Base-by-base conservation (phyloP, 768 basidiomycete genomes). In the Macrolepiota fuliginosa region DNA sequence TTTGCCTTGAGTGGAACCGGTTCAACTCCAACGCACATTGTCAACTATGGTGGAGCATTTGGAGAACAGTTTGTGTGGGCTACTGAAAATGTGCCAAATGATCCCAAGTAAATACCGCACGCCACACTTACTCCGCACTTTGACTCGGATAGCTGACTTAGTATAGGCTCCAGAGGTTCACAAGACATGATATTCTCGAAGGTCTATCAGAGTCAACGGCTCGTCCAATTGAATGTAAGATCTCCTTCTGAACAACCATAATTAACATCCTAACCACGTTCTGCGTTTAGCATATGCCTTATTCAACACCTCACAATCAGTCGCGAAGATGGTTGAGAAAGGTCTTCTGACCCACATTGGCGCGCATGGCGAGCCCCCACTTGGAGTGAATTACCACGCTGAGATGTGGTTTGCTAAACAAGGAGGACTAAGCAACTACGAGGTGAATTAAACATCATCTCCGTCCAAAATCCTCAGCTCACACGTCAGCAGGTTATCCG, bases 11-110 rank as follows among this genome's bases (percentile, higher is more conserved):
- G 89, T 67, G 90, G 90, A 3, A 90, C 90, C 12, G 88, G 85
- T 12, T 77, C 82, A 27, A 90, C 89, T 0, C 90, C 90, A 2
- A 91, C 90, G 0, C 90, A 91, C 64, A 73, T 90, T 32, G 90
- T 91, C 25, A 86, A 90, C 67, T 91, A 91, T 68, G 90, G 90
- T n/a, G 90, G 90, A 19, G 77, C 76, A 1, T 81, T 71, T 69
- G 90, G 89, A 3, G 89, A 91, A 64, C 82, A 91, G 64, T 73
- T 78, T 58, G 78, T 91, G 12, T 91, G 89, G 89, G 87, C 87
- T 3, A 77, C 70, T 1, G 75, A 82, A 39, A 84, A 90, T 70
- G 72, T 90, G 2, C 86, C 89, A 10, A 84, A 86, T 63, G 83
- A 90, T 73, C 76, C 82, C 12, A 91, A 90, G 89, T 89, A 71